Percentiles rank a stretch among this genome's conserved stretches.
These are phyloP conservation scores for Neopestalotiopsis rosae DNA, from an alignment of 2,329 filamentous ascomycete genomes.

Conservation along the genomic window DNA sequence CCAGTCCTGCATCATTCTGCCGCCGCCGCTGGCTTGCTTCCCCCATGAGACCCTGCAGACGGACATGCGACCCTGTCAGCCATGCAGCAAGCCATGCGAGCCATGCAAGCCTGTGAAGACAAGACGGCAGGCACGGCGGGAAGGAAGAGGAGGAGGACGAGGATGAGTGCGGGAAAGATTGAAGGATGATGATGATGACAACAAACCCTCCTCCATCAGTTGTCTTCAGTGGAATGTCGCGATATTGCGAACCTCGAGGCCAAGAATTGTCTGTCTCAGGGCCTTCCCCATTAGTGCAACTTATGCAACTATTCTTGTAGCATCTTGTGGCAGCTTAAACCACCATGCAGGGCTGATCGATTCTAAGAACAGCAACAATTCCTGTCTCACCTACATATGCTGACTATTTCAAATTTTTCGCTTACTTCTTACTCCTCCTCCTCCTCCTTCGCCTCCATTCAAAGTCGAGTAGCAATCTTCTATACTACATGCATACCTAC, in stretches of 20 bases:
- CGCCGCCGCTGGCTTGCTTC: neutral
- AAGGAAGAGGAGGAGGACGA: too few relatives aligned
- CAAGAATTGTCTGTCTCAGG: conserved; percentile 11
- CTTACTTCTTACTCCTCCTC: neutral
- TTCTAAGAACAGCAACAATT: conserved; percentile 3
- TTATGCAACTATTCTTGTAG: neutral
- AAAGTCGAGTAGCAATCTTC: neutral
- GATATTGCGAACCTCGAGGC: neutral
- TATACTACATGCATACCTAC: neutral
- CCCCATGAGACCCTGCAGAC: neutral
- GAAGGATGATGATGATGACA: too few relatives aligned
- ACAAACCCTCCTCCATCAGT: neutral
- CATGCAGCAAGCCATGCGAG: too few relatives aligned
- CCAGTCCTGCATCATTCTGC: neutral
- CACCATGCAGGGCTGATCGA: neutral
- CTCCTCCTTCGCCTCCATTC: neutral
- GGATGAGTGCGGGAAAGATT: too few relatives aligned
- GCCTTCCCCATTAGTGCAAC: conserved; percentile 7
- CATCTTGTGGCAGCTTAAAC: neutral
- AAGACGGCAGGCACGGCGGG: too few relatives aligned
- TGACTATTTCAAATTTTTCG: neutral
- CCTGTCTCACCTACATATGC: neutral
- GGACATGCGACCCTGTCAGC: too few relatives aligned
- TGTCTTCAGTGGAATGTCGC: neutral
- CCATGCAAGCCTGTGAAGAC: too few relatives aligned